phyloP scores from a whole-genome alignment of 345 rosid genomes.

The Aurinia saxatilis region DNA sequence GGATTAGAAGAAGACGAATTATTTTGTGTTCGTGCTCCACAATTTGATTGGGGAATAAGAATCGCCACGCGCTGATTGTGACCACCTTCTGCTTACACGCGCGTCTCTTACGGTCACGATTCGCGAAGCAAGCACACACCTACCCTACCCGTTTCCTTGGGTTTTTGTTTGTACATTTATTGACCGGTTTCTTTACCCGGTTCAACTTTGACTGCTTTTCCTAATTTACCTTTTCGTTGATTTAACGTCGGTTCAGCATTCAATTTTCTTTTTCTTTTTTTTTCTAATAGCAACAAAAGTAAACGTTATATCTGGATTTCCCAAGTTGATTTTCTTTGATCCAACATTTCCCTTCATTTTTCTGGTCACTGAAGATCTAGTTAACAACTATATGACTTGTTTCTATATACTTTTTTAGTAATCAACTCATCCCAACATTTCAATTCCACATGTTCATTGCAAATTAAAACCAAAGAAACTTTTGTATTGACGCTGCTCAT shows the following conservation, averaged over 20 bases:
- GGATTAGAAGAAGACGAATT: constrained; percentile 6
- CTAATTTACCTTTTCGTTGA: too few relatives aligned
- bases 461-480: neutral
- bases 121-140: neutral
- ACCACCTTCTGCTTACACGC: constrained; percentile 1
- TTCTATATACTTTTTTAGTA: neutral
- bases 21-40: neutral
- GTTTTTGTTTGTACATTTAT: neutral
- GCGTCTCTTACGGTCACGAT: neutral
- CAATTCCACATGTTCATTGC: neutral
- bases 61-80: constrained; percentile 9
- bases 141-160: too few relatives aligned
- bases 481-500: neutral
- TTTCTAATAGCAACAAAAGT: too few relatives aligned
- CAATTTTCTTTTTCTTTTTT: too few relatives aligned
- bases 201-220: too few relatives aligned
- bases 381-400: too few relatives aligned
- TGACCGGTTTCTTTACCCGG: too few relatives aligned
- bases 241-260: neutral
- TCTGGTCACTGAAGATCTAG: too few relatives aligned
- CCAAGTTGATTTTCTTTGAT: neutral
- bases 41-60: constrained; percentile 22
- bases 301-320: neutral
- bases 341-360: too few relatives aligned
- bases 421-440: neutral